Percentiles rank a stretch among this genome's conserved stretches.
phyloP scores from a whole-genome alignment of 2,329 filamentous ascomycete genomes.

The Clarireedia sp. region DNA sequence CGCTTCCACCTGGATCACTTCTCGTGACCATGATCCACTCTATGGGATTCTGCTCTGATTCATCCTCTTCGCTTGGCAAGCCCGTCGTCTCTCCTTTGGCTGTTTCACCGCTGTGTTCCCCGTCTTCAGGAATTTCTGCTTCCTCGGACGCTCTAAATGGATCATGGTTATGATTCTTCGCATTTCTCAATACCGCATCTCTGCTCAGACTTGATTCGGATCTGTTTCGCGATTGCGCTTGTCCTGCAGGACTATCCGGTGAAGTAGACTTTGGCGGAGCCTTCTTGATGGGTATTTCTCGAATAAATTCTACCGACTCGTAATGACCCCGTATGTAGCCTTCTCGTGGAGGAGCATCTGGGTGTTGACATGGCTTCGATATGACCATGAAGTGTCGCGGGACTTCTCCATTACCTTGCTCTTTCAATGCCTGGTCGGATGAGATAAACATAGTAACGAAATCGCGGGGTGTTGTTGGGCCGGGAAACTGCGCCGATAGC shows the following conservation, averaged over 20 bases:
- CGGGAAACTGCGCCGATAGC: conserved; percentile 82
- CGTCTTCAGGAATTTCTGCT: conserved; percentile 8
- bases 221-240: conserved; percentile 27
- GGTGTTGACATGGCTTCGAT: conserved; percentile 75
- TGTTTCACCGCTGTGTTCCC: conserved; percentile 25
- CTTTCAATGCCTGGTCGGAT: conserved; percentile 35
- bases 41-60: conserved; percentile 52
- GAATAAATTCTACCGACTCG: conserved; percentile 84
- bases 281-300: conserved; percentile 61
- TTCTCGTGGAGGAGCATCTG: conserved; percentile 58
- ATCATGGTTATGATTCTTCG: conserved; percentile 24
- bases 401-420: conserved; percentile 26
- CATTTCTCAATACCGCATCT: conserved; percentile 38
- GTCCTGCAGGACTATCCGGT: conserved; percentile 35
- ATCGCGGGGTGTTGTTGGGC: conserved; percentile 78
- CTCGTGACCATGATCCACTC: conserved; percentile 72
- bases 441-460: conserved; percentile 76
- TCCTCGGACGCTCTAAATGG: conserved; percentile 10
- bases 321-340: conserved; percentile 80
- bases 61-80: conserved; percentile 30
- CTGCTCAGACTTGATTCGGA: conserved; percentile 30
- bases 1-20: conserved; percentile 64
- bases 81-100: conserved; percentile 32
- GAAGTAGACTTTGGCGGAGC: conserved; percentile 35
- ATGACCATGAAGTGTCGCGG: conserved; percentile 77